phyloP scores from a whole-genome alignment of 805 yeast species.

The Candida khao-thaluensis region DNA sequence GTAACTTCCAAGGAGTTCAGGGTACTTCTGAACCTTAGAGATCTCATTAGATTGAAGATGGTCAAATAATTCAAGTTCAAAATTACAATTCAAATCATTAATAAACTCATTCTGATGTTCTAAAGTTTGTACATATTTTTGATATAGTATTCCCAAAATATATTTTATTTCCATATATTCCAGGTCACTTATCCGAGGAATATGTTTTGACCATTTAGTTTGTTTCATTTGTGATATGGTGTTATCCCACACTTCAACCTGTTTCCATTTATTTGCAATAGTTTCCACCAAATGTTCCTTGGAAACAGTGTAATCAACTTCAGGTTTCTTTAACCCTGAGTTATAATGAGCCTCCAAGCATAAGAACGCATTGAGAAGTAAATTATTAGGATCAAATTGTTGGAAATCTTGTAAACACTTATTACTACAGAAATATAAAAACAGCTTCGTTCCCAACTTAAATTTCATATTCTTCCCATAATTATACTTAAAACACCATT shows the following conservation, averaged over 20 bases:
- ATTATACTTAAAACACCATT: conserved; percentile 47
- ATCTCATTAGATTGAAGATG: conserved; percentile 53
- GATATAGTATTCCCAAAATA: conserved; percentile 39
- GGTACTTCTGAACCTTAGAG: conserved; percentile 45
- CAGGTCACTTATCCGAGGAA: conserved; percentile 50
- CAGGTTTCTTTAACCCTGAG: conserved; percentile 22
- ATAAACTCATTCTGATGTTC: conserved; percentile 6
- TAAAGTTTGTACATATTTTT: conserved; percentile 12
- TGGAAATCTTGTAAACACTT: conserved; percentile 41
- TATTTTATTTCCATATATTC: conserved; percentile 55
- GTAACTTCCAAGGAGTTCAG: conserved; percentile 48
- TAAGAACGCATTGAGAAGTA: conserved; percentile 37
- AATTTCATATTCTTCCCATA: conserved; percentile 48
- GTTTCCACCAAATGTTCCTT: conserved; percentile 12
- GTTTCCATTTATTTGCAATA: conserved; percentile 36
- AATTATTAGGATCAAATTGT: conserved; percentile 31
- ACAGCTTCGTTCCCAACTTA: conserved; percentile 25
- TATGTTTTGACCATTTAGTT: conserved; percentile 30
- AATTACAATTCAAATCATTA: conserved; percentile 4
- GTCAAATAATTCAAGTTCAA: conserved; percentile 33
- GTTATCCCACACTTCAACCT: conserved; percentile 37
- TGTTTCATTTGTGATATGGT: conserved; percentile 30
- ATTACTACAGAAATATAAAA: conserved; percentile 53
- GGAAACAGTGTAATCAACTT: conserved; percentile 22
- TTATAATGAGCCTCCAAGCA: conserved; percentile 31